A percentile compares a stretch with the other conserved stretches of the same genome.
phyloP scores from a whole-genome alignment of 768 basidiomycete genomes.

The Pleurotus citrinopileatus region DNA sequence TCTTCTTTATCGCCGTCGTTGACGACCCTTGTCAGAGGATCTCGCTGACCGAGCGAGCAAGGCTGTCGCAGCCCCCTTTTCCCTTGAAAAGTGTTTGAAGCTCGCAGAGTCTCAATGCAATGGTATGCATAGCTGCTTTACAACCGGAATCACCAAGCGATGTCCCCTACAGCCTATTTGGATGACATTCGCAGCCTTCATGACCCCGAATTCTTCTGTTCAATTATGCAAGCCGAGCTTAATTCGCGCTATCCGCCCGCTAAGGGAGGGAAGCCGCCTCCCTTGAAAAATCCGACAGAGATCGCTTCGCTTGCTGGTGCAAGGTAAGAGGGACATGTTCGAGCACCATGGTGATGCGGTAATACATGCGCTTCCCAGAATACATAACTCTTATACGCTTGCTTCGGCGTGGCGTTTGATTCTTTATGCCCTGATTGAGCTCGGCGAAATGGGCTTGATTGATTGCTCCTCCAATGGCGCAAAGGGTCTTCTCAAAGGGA shows the following conservation, averaged over 20 bases:
- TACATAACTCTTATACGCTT: constrained; percentile 81
- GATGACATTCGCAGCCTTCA: constrained; percentile 69
- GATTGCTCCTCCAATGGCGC: constrained; percentile 45
- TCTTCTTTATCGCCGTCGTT: constrained; percentile 15
- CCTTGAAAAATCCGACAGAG: constrained; percentile 40
- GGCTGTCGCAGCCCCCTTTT: constrained; percentile 64
- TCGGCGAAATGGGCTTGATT: constrained; percentile 52
- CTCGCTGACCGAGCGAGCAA: constrained; percentile 53
- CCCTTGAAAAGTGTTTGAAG: constrained; percentile 56
- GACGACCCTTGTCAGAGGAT: constrained; percentile 50
- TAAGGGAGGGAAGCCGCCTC: constrained; percentile 19
- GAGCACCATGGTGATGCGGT: neutral
- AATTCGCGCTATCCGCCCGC: constrained; percentile 42
- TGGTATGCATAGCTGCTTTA: constrained; percentile 34
- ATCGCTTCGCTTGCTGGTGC: constrained; percentile 59
- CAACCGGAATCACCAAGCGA: neutral
- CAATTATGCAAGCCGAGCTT: constrained; percentile 56
- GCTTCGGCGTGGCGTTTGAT: constrained; percentile 83
- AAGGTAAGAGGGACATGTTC: constrained; percentile 41
- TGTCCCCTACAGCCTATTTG: constrained; percentile 46
- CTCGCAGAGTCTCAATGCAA: constrained; percentile 75
- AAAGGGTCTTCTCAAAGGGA: constrained; percentile 42
- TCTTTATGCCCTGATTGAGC: constrained; percentile 49
- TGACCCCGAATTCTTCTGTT: constrained; percentile 61
- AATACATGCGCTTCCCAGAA: constrained; percentile 35